Conservation (phyloP, 1,284 basidiomycete species). For the Cutaneotrichosporon sp. region DNA sequence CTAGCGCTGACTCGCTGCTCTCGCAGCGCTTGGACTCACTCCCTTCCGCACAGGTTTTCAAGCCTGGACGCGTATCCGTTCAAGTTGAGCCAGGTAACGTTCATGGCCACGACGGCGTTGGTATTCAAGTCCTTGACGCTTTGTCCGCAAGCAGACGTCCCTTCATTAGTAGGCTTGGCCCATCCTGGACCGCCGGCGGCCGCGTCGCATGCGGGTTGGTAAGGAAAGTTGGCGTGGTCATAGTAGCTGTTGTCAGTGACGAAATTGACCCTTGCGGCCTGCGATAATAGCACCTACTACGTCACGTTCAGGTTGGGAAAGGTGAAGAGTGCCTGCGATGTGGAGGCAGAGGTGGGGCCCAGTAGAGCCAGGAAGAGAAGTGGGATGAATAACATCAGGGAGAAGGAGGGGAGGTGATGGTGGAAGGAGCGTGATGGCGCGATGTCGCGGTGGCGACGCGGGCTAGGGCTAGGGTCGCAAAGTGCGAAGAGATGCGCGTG, state of each 20-base stretch:
- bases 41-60: constrained; percentile 21
- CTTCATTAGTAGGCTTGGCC: constrained; percentile 13
- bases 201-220: constrained; percentile 12
- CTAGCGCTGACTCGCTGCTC: too few species aligned
- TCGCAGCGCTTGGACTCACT: constrained; percentile 16
- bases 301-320: constrained; percentile 23
- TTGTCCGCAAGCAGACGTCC: constrained; percentile 20
- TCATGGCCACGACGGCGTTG: constrained; percentile 22
- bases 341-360: constrained; percentile 9
- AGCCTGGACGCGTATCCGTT: constrained; percentile 4
- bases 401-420: background rate
- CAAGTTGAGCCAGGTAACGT: constrained; percentile 23
- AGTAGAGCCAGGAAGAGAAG: background rate
- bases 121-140: constrained; percentile 16
- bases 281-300: constrained; percentile 14
- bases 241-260: constrained; percentile 23
- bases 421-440: background rate
- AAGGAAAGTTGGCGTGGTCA: constrained; percentile 14
- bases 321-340: constrained; percentile 12
- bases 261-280: too few species aligned
- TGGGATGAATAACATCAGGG: background rate
- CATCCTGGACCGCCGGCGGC: constrained; percentile 14
- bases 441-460: background rate
- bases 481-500: background rate
- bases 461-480: background rate